phyloP scores from a whole-genome alignment of 805 yeast genomes.

The Blastobotrys chiropterorum region DNA sequence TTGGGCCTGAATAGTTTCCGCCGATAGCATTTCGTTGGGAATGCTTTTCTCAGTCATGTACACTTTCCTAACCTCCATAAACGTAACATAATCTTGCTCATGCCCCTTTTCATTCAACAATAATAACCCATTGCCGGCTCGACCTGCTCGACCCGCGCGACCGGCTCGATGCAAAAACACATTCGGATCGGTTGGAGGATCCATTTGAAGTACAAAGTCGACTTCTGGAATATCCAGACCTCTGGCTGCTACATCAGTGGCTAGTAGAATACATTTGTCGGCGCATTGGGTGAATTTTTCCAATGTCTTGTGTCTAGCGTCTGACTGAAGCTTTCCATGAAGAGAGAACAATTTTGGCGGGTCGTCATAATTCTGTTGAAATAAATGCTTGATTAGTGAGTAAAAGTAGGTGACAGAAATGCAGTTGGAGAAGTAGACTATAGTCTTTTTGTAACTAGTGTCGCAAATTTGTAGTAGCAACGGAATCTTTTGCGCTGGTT shows the following conservation, averaged over 20 bases:
- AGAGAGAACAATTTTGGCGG: constrained; percentile 55
- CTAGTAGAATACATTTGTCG: constrained; percentile 59
- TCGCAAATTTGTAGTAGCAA: constrained; percentile 46
- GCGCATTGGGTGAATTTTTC: constrained; percentile 45
- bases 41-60: constrained; percentile 36
- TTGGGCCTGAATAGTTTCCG: constrained; percentile 5
- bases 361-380: constrained; percentile 22
- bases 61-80: constrained; percentile 68
- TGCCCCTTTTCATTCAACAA: constrained; percentile 59
- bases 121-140: constrained; percentile 70
- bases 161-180: constrained; percentile 92
- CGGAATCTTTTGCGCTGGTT: constrained; percentile 58
- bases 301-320: constrained; percentile 69
- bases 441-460: constrained; percentile 65
- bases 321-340: constrained; percentile 87
- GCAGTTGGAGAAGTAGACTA: constrained; percentile 92
- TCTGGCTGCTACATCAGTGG: constrained; percentile 98
- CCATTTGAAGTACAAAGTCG: constrained; percentile 87
- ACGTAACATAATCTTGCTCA: constrained; percentile 76
- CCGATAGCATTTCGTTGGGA: constrained; percentile 4
- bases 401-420: constrained; percentile 74
- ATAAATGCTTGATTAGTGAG: constrained; percentile 42
- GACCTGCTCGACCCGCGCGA: constrained; percentile 89
- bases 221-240: constrained; percentile 95
- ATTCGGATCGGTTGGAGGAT: constrained; percentile 91